Conservation (phyloP, 176 grass and related monocot genomes). For the Areca catechu region DNA sequence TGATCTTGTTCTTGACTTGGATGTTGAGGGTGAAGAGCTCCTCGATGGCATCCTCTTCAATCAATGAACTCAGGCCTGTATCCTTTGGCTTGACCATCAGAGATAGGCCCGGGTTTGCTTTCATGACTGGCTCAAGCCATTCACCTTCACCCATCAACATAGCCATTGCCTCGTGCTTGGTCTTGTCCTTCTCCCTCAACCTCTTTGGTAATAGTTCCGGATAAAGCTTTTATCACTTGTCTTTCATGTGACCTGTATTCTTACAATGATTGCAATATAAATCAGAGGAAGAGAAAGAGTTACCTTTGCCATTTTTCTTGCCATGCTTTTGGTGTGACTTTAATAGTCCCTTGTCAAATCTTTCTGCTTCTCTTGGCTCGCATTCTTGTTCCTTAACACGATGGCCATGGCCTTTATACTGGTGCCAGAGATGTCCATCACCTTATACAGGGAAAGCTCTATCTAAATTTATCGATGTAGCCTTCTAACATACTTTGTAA, state of each 20-base stretch:
- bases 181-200: neutral
- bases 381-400: too few relatives aligned
- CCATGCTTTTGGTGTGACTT: neutral
- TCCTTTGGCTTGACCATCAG: too few relatives aligned
- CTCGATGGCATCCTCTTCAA: neutral
- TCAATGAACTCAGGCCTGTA: neutral
- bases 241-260: too few relatives aligned
- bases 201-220: neutral
- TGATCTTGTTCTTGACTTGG: neutral
- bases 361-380: neutral
- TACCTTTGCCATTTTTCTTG: too few relatives aligned
- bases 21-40: neutral
- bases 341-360: neutral
- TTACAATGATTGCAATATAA: too few relatives aligned
- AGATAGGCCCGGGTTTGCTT: neutral
- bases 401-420: too few relatives aligned
- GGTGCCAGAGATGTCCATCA: too few relatives aligned
- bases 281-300: too few relatives aligned
- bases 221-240: neutral
- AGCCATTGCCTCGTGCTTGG: neutral
- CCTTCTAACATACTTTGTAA: neutral
- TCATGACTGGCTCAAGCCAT: neutral
- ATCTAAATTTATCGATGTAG: neutral
- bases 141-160: neutral
- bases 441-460: too few relatives aligned